These are phyloP conservation scores for Decorospora gaudefroyi DNA, from an alignment of 2,329 filamentous ascomycete species.

Conservation along the genomic window DNA sequence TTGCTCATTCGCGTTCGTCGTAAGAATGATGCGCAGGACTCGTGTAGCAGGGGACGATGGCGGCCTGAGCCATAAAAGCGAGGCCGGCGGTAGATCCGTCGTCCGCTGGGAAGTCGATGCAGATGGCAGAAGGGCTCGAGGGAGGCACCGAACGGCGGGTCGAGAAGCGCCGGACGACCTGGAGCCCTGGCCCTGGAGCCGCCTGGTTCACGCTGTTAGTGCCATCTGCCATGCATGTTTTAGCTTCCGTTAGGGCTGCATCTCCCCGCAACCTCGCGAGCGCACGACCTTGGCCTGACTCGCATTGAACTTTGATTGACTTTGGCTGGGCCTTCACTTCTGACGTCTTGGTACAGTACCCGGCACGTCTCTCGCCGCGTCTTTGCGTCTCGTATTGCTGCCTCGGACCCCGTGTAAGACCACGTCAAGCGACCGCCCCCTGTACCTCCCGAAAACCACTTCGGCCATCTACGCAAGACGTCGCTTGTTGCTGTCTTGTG, in stretches of 20 bases:
- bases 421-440: too few species aligned
- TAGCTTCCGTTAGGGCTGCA: conserved; percentile 33
- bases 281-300: not conserved
- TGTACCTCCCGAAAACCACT: too few species aligned
- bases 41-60: conserved; percentile 25
- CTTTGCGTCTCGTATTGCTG: too few species aligned
- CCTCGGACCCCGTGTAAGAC: too few species aligned
- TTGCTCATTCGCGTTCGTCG: conserved; percentile 33
- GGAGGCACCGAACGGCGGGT: conserved; percentile 29
- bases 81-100: conserved; percentile 24
- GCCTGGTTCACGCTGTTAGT: conserved; percentile 15
- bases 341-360: too few species aligned
- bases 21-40: conserved; percentile 19
- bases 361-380: too few species aligned
- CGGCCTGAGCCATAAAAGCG: conserved; percentile 29
- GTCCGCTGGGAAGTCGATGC: conserved; percentile 23
- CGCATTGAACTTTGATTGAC: not conserved
- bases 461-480: too few species aligned
- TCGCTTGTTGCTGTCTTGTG: too few species aligned
- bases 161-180: too few species aligned
- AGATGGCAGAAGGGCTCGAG: conserved; percentile 25
- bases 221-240: conserved; percentile 26
- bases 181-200: conserved; percentile 18
- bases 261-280: conserved; percentile 24
- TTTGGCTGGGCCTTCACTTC: too few species aligned